phyloP scores from a whole-genome alignment of 2,329 filamentous ascomycete species.

The Chaetomiaceae sp. region DNA sequence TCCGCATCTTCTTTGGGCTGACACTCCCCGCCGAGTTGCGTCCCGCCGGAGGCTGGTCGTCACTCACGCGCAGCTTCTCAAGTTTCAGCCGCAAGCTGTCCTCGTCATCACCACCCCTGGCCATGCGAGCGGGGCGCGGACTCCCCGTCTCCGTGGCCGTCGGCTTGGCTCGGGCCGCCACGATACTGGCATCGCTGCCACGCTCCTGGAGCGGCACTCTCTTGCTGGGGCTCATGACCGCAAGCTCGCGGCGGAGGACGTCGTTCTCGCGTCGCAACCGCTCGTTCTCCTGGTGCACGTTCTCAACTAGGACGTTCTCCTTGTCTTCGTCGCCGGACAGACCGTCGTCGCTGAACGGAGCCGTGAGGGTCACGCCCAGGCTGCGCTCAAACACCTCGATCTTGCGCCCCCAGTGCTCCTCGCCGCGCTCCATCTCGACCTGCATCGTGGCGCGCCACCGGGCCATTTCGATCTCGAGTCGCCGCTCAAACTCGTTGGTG shows the following conservation, averaged over 20 bases:
- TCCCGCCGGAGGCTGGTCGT: conserved; percentile 26
- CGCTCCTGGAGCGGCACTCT: conserved; percentile 49
- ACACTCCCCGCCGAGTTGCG: conserved; percentile 26
- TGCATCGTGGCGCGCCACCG: conserved; percentile 78
- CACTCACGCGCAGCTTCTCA: conserved; percentile 45
- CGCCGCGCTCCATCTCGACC: conserved; percentile 70
- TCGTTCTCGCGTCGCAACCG: conserved; percentile 59
- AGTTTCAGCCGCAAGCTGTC: conserved; percentile 40
- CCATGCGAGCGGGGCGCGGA: conserved; percentile 3
- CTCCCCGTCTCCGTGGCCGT: conserved; percentile 26
- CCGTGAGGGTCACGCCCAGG: conserved; percentile 30
- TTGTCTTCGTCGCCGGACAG: conserved; percentile 45
- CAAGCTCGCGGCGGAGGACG: conserved; percentile 60
- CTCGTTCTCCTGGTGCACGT: conserved; percentile 66
- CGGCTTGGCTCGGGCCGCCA: conserved; percentile 5
- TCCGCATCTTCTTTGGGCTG: conserved; percentile 51
- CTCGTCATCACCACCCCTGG: conserved; percentile 4
- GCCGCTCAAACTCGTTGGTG: conserved; percentile 75
- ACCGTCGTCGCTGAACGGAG: conserved; percentile 33
- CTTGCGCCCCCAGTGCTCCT: conserved; percentile 85
- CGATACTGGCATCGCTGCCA: conserved; percentile 18
- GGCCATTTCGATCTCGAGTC: conserved; percentile 65
- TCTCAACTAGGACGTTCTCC: conserved; percentile 56
- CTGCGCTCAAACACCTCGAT: conserved; percentile 53
- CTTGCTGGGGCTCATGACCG: conserved; percentile 57